Evolutionary conservation across 352 stramenopile genomes (phyloP).

Genomic region (Saprolegnia diclina): DNA sequence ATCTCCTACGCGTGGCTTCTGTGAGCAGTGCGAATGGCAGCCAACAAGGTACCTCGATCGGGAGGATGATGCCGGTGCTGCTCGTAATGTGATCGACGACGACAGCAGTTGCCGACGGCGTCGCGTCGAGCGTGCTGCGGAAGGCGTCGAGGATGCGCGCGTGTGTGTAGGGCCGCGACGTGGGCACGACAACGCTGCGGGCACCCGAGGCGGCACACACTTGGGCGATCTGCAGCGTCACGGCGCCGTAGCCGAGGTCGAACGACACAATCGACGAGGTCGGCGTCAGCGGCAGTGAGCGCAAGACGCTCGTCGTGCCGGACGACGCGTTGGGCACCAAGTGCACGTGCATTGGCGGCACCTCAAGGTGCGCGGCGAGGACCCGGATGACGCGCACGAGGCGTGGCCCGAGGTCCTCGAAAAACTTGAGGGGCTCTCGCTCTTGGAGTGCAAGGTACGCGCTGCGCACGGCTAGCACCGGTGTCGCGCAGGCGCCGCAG

Average conservation of each 20-base stretch:
- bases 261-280: conserved; percentile 13
- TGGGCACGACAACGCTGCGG: not conserved
- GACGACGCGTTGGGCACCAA: conserved; percentile 24
- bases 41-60: conserved; percentile 8
- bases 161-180: not conserved
- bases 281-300: conserved; percentile 15
- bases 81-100: conserved; percentile 28
- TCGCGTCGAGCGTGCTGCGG: not conserved
- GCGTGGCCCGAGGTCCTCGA: conserved; percentile 6
- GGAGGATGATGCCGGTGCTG: conserved; percentile 12
- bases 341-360: not conserved
- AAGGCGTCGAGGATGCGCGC: conserved; percentile 5
- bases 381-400: not conserved
- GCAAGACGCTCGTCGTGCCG: conserved; percentile 16
- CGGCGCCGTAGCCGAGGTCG: conserved; percentile 12
- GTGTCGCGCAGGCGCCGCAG: conserved; percentile 19
- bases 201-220: not conserved
- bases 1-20: conserved; percentile 3
- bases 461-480: conserved; percentile 9
- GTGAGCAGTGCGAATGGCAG: too few species aligned
- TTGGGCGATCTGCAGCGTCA: conserved; percentile 7
- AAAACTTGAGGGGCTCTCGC: conserved; percentile 18
- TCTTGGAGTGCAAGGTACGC: conserved; percentile 17
- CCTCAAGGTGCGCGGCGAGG: conserved; percentile 14
- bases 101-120: not conserved